Base-by-base conservation (phyloP, 225 moss, liverwort and hornwort genomes). In the Sphagnum contortum region DNA sequence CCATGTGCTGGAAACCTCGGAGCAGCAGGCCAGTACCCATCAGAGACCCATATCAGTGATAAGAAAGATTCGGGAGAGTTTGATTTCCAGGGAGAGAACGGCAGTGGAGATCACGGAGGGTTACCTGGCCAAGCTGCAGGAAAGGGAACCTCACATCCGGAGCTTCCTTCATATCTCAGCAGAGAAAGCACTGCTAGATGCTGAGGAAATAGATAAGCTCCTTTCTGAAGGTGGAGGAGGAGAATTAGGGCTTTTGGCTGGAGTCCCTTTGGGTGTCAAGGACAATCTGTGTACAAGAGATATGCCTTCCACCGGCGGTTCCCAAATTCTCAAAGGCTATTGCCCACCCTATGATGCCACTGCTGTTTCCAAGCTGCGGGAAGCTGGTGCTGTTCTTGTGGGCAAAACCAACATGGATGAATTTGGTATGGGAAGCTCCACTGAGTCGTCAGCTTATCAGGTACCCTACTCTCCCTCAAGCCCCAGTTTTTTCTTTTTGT, bases 361-460 rank as follows among this genome's bases (percentile, higher is more conserved):
- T 3, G 75, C 87, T 4, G 93, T 98, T 4, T 75, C 79, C 13
- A 93, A 87, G 57, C 56, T 98, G 74, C 76, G 92, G 48, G 76
- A 89, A 6, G 73, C 81, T 2, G 92, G 87, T 0, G 96, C 93
- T 4, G 67, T 93, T 47, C 80, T 98, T 12, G 82, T 98, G 8
- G 96, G 96, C 5, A 93, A 98, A 70, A 93, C 96, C 4, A 98
- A 98, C 53, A 81, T 98, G 87, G 93, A 98, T 57, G 96, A 98
- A 66, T 98, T 98, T 56, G 96, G 96, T 13, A 98, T 98, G 96
- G 93, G 96, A 1, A 89, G 96, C 59, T 83, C 96, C 8, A 93
- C 93, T 14, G 96, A 98, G 76, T 75, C 79, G 2, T 89, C 90
- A 11, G 89, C 81, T 6, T 98, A 88, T 74, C 83, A 93, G 80